Evolutionary conservation across 345 rosid genomes (phyloP), one percentile per base, ranked within the genome.

Genomic region (Excoecaria cochinchinensis): DNA sequence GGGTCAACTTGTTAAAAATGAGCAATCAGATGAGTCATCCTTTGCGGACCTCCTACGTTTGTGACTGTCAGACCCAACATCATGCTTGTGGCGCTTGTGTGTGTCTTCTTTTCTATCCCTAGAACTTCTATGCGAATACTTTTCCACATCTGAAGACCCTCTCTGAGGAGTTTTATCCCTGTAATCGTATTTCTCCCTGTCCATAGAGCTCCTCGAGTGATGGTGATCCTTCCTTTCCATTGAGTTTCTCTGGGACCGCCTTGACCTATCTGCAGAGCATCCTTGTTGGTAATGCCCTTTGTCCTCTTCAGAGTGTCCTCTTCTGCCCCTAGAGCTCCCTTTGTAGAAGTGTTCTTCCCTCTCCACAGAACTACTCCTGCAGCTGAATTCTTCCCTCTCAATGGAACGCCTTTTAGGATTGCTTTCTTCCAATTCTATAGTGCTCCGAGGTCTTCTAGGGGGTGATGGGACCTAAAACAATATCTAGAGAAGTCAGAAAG

Each of bases 401-500:
- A 31, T 46, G 31, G 68, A 63, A 0, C 24, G 44, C 22, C 68
- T 63, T 19, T 16, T 63, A 16, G 44, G 47, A 38, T 47, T 38
- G 22, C 47, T 63, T 6, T 17, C 68, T 63, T 63, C 68, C 42
- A 42, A 0, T 31, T 61, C 68, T 39, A 63, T 39, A 38, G 68
- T 6, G 21, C 47, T 86, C 73, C 66, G 74, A 76, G 73, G 87
- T 83, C 88, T 90, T 88, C 89, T 83, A 13, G 97, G 99, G 7
- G 93, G 98, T 63, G 97, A 90, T 3, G 99, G 99, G 67, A 89
- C 89, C 97, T 95, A 77, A 71, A 79, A 87, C 38, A 60, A 71
- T 50, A 53, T 68, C 11, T 42, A 66, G 48, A 46, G 70, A n/a
- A 46, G 65, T 25, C 44, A 44, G 13, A 58, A 14, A 61, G 9